These are phyloP conservation scores for Aaosphaeria pasadenensis DNA, from an alignment of 2,329 filamentous ascomycete species.

Conservation along the genomic window DNA sequence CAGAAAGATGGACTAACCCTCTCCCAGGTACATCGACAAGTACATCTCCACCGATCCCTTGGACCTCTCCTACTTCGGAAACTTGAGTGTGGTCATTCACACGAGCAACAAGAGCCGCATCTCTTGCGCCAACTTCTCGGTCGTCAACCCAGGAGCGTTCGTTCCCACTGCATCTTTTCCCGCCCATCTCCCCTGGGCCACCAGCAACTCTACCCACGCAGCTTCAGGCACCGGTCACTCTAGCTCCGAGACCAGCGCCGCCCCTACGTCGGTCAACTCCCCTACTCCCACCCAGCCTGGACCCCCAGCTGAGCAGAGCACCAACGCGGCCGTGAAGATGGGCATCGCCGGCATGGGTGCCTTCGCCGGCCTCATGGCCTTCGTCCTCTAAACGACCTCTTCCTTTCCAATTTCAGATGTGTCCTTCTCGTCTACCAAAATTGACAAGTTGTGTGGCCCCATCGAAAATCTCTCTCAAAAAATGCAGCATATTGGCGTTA, in stretches of 20 bases:
- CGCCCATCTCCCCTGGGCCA: slow-evolving; percentile 11
- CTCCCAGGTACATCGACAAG: slow-evolving; percentile 44
- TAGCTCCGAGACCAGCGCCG: slow-evolving; percentile 7
- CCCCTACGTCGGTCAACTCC: slow-evolving; percentile 5
- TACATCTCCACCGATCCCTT: slow-evolving; percentile 47
- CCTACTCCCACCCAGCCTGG: slow-evolving; percentile 12
- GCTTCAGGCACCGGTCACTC: slow-evolving; percentile 6
- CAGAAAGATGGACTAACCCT: slow-evolving; percentile 1
- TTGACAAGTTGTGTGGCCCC: too few species aligned
- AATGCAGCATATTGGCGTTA: too few species aligned
- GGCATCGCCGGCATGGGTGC: slow-evolving; percentile 18
- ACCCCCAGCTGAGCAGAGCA: neutral
- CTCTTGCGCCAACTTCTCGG: slow-evolving; percentile 56
- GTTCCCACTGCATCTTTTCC: slow-evolving; percentile 7
- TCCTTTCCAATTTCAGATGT: neutral
- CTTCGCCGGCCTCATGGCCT: slow-evolving; percentile 18
- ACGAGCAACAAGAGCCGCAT: slow-evolving; percentile 52
- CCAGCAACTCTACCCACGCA: slow-evolving; percentile 8
- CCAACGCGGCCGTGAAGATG: slow-evolving; percentile 13
- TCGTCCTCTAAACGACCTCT: slow-evolving; percentile 19
- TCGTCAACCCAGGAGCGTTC: slow-evolving; percentile 56
- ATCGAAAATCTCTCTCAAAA: too few species aligned
- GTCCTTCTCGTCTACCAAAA: too few species aligned
- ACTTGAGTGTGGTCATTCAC: slow-evolving; percentile 55
- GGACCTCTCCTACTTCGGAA: slow-evolving; percentile 50